A percentile compares a stretch with the other conserved stretches of the same genome.
Conservation (phyloP, 192 early-diverging fungal species). For the Linderina pennispora region DNA sequence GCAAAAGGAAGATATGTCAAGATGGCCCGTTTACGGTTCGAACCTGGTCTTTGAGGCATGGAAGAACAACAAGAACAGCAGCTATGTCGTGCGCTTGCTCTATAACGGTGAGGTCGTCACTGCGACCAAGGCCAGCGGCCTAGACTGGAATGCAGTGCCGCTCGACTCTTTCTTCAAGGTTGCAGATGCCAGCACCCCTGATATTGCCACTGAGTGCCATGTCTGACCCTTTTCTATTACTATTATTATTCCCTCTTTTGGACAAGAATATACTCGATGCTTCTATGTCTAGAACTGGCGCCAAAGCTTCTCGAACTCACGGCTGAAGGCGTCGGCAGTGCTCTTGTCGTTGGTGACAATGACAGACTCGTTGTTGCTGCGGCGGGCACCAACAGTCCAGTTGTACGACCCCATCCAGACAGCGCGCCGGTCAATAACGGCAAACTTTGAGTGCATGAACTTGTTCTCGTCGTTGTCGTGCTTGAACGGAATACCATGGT, state of each 20-base stretch:
- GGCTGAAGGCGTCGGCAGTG: conserved; percentile 51
- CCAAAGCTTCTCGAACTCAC: conserved; percentile 63
- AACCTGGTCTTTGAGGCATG: not conserved
- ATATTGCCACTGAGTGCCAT: not conserved
- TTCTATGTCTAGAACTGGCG: conserved; percentile 49
- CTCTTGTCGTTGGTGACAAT: conserved; percentile 57
- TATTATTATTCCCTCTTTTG: too few species aligned
- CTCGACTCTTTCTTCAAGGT: not conserved
- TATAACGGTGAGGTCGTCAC: not conserved
- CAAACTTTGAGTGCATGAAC: conserved; percentile 74
- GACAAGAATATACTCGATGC: too few species aligned
- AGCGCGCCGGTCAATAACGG: conserved; percentile 50
- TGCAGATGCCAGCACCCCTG: not conserved
- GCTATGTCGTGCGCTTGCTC: not conserved
- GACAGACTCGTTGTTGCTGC: conserved; percentile 62
- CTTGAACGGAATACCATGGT: conserved; percentile 47
- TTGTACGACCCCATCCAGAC: conserved; percentile 57
- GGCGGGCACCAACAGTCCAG: conserved; percentile 52
- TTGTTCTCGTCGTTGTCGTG: conserved; percentile 38
- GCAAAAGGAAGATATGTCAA: not conserved
- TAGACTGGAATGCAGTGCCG: not conserved
- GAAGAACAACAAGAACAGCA: not conserved
- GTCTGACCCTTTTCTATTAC: too few species aligned
- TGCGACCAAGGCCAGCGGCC: not conserved
- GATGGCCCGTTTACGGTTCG: not conserved